A percentile compares a stretch with the other conserved stretches of the same genome.
Evolutionary conservation across 257 asterid genomes (phyloP).

Genomic region (Misopates orontium): DNA sequence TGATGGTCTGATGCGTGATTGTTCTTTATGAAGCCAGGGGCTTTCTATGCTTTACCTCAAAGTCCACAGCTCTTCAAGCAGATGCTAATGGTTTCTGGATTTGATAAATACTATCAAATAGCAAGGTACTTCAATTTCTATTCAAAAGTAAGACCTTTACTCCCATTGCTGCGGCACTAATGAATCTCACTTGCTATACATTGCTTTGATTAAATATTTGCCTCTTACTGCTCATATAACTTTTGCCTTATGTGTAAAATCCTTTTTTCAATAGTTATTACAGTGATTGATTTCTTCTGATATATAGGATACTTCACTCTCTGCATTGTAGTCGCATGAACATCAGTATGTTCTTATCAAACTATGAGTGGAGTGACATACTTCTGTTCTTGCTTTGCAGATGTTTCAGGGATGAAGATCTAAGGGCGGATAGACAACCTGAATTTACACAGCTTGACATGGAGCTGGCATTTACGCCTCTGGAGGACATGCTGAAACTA

Average conservation of each 20-base stretch:
- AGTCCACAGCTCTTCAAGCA: conserved; percentile 99
- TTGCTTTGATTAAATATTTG: conserved; percentile 11
- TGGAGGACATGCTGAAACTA: conserved; percentile 92
- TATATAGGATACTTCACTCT: neutral
- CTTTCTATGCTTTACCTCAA: conserved; percentile 98
- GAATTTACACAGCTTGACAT: conserved; percentile 97
- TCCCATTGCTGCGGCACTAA: no score
- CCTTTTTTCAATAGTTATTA: no score
- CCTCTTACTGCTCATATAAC: conserved; percentile 9
- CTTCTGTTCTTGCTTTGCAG: conserved; percentile 45
- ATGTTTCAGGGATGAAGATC: conserved; percentile 98
- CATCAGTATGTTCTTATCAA: neutral
- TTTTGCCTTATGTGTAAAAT: conserved; percentile 4
- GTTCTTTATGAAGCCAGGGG: conserved; percentile 73
- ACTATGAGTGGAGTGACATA: conserved; percentile 3
- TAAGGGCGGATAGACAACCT: conserved; percentile 98
- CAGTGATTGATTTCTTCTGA: neutral
- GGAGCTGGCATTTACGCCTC: conserved; percentile 93
- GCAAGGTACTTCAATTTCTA: conserved; percentile 66
- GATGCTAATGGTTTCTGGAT: conserved; percentile 99
- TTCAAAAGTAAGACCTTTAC: conserved; percentile 1
- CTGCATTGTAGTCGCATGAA: neutral
- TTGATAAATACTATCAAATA: conserved; percentile 87
- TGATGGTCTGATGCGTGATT: conserved; percentile 38
- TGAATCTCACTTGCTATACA: conserved; percentile 3